These are phyloP conservation scores for Suhomyces choctaworum DNA, from an alignment of 1,139 yeast genomes.

Conservation along the genomic window DNA sequence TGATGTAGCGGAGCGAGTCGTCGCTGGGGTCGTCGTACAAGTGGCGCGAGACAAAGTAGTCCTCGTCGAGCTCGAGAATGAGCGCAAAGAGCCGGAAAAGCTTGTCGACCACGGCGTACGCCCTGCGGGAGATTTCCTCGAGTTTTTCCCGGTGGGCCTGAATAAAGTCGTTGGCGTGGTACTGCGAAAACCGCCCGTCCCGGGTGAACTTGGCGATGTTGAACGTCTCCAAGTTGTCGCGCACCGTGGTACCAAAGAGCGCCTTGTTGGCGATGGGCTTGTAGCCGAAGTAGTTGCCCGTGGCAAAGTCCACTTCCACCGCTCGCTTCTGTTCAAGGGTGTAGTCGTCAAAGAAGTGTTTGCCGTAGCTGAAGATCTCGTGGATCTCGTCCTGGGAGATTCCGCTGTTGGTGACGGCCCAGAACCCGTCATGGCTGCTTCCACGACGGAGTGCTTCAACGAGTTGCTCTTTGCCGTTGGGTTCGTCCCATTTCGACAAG, in stretches of 20 bases:
- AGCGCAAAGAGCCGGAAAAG: slow-evolving; percentile 32
- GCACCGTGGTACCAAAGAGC: slow-evolving; percentile 30
- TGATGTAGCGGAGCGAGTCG: slow-evolving; percentile 35
- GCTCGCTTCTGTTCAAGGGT: slow-evolving; percentile 27
- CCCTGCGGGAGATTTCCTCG: slow-evolving; percentile 23
- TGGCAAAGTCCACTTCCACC: slow-evolving; percentile 27
- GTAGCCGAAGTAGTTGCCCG: slow-evolving; percentile 37
- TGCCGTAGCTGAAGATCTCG: slow-evolving; percentile 30
- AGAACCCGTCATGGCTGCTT: slow-evolving; percentile 33
- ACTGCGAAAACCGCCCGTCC: slow-evolving; percentile 21
- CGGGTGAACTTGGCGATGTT: slow-evolving; percentile 37
- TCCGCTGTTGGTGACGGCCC: slow-evolving; percentile 32
- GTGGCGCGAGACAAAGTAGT: slow-evolving; percentile 31
- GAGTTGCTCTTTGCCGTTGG: slow-evolving; percentile 27
- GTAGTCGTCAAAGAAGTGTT: slow-evolving; percentile 30
- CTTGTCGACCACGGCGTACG: slow-evolving; percentile 28
- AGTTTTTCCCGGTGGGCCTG: slow-evolving; percentile 23
- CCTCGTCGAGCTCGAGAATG: slow-evolving; percentile 33
- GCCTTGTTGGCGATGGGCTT: slow-evolving; percentile 27
- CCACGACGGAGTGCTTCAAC: slow-evolving; percentile 30
- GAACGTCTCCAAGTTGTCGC: slow-evolving; percentile 33
- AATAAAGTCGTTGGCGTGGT: slow-evolving; percentile 26
- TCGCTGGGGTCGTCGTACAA: slow-evolving; percentile 33
- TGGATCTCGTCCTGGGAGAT: slow-evolving; percentile 27
- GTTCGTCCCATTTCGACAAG: slow-evolving; percentile 27